A percentile compares a stretch with the other conserved stretches of the same genome.
These are phyloP conservation scores for Triticum urartu DNA, from an alignment of 176 grass and related monocot genomes.

Conservation along the genomic window DNA sequence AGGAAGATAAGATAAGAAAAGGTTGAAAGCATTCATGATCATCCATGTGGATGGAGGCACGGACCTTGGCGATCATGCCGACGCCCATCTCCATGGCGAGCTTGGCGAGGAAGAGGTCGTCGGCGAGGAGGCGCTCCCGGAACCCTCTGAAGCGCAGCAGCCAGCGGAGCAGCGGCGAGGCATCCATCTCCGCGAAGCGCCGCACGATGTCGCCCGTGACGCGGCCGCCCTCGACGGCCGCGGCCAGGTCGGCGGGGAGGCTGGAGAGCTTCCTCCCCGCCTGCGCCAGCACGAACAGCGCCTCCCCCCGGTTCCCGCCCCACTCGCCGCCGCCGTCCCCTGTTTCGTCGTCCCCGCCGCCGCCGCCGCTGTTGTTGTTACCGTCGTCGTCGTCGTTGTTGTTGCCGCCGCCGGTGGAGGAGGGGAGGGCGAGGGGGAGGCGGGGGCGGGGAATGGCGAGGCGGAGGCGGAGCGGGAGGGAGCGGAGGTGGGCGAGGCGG, in stretches of 20 bases:
- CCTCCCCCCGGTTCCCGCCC: constrained; percentile 20
- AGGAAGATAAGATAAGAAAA: not conserved
- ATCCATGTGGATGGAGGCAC: not conserved
- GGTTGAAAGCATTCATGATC: not conserved
- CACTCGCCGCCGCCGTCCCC: constrained; percentile 1
- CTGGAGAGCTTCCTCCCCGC: constrained; percentile 59
- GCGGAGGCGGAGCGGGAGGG: constrained; percentile 22
- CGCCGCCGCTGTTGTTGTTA: not conserved
- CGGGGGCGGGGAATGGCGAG: constrained; percentile 26
- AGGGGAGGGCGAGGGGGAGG: constrained; percentile 26
- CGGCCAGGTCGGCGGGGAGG: constrained; percentile 67
- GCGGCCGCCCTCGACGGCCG: constrained; percentile 59
- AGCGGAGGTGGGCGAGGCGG: constrained; percentile 7
- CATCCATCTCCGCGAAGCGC: constrained; percentile 68
- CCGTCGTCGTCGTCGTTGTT: too few relatives aligned
- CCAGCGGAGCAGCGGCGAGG: constrained; percentile 56
- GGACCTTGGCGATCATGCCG: constrained; percentile 74
- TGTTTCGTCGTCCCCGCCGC: not conserved
- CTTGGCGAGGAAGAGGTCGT: constrained; percentile 92
- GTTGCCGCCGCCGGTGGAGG: not conserved
- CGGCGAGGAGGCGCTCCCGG: constrained; percentile 80
- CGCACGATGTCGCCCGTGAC: constrained; percentile 66
- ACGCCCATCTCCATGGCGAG: constrained; percentile 78
- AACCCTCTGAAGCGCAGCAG: constrained; percentile 72
- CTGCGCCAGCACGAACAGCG: constrained; percentile 62